Conservation (phyloP, 2,329 filamentous ascomycete species). For the Fusarium sp. region DNA sequence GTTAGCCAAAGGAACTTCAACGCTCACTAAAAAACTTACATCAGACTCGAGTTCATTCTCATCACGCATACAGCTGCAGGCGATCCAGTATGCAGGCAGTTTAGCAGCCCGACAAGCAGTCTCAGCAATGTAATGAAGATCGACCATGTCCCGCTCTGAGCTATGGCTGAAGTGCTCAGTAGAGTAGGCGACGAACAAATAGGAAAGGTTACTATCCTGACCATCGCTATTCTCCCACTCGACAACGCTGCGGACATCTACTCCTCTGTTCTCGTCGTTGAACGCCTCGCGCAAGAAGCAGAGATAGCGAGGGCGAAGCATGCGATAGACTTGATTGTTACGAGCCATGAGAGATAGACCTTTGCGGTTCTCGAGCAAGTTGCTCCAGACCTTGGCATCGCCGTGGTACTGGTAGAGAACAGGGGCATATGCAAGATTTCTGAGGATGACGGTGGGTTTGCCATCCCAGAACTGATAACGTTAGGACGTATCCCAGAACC, state of each 20-base stretch:
- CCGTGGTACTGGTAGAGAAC: conserved; percentile 45
- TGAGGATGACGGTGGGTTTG: conserved; percentile 22
- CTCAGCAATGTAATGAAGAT: conserved; percentile 47
- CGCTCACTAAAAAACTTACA: conserved; percentile 19
- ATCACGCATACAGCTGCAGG: conserved; percentile 47
- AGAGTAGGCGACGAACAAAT: conserved; percentile 47
- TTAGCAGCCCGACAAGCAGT: conserved; percentile 45
- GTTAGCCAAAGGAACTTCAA: conserved; percentile 5
- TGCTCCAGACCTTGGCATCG: conserved; percentile 47
- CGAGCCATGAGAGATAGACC: conserved; percentile 39
- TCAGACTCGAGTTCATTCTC: conserved; percentile 43
- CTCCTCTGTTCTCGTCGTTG: conserved; percentile 41
- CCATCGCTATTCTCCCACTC: conserved; percentile 45
- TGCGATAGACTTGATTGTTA: conserved; percentile 43
- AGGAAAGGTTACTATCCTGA: conserved; percentile 35
- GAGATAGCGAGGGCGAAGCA: conserved; percentile 43
- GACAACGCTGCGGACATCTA: conserved; percentile 41
- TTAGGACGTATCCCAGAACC: not conserved
- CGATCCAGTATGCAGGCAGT: conserved; percentile 46
- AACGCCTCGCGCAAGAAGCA: conserved; percentile 45
- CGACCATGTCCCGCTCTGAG: conserved; percentile 43
- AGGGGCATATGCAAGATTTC: conserved; percentile 42
- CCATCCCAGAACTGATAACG: conserved; percentile 43
- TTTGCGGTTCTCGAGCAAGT: conserved; percentile 45
- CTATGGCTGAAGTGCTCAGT: conserved; percentile 44